A percentile compares a stretch with the other conserved stretches of the same genome.
Conservation (phyloP, 2,329 filamentous ascomycete species). For the Aspergillus sp. region DNA sequence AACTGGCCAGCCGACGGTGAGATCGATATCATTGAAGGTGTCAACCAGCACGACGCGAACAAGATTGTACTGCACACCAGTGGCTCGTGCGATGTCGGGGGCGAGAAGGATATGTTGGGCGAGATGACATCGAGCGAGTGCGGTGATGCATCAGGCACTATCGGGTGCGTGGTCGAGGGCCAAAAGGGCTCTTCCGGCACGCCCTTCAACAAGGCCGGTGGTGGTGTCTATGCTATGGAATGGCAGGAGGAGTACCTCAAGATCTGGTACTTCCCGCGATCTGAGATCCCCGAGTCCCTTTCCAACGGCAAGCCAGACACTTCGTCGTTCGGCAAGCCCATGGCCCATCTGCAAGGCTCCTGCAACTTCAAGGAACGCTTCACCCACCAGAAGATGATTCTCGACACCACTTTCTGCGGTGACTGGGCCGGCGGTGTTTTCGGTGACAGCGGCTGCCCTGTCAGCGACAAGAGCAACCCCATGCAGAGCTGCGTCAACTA, state of each 20-base stretch:
- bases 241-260: conserved; percentile 47
- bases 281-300: conserved; percentile 47
- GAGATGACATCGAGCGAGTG: conserved; percentile 50
- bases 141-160: conserved; percentile 40
- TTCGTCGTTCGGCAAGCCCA: conserved; percentile 46
- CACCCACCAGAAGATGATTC: conserved; percentile 43
- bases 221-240: conserved; percentile 53
- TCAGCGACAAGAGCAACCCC: conserved; percentile 61
- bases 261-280: conserved; percentile 54
- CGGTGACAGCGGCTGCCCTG: conserved; percentile 51
- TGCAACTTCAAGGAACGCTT: conserved; percentile 45
- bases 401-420: conserved; percentile 57
- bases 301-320: conserved; percentile 44
- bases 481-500: conserved; percentile 69
- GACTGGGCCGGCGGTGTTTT: conserved; percentile 54
- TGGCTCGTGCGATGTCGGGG: conserved; percentile 43
- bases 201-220: conserved; percentile 52
- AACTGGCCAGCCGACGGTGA: conserved; percentile 46
- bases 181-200: conserved; percentile 49
- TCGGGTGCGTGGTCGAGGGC: conserved; percentile 44
- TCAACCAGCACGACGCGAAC: conserved; percentile 46
- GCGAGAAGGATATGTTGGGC: conserved; percentile 49
- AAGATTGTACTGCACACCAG: conserved; percentile 52
- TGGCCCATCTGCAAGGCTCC: conserved; percentile 44
- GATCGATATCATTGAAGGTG: conserved; percentile 55